A percentile compares a stretch with the other conserved stretches of the same genome.
These are phyloP conservation scores for Brassica rapa DNA, from an alignment of 345 rosid species.

Conservation along the genomic window DNA sequence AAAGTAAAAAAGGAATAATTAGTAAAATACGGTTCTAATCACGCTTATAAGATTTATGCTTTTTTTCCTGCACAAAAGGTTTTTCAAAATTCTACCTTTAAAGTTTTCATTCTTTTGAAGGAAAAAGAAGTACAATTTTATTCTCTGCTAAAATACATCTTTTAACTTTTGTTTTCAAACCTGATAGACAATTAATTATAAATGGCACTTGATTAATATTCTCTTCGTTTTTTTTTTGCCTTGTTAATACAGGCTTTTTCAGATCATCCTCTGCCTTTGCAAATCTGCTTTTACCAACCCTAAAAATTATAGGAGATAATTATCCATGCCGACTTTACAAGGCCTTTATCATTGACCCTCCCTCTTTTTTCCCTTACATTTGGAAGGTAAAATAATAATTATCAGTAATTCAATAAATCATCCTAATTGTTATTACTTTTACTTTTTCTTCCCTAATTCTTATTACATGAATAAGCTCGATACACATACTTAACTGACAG, in stretches of 20 bases:
- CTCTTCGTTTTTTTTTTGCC: conserved; percentile 5
- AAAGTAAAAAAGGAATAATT: background rate
- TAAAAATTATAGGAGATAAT: conserved; percentile 74
- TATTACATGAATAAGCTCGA: background rate
- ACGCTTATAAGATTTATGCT: conserved; percentile 24
- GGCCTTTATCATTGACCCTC: conserved; percentile 89
- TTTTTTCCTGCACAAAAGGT: conserved; percentile 5
- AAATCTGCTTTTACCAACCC: conserved; percentile 67
- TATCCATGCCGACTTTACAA: conserved; percentile 81
- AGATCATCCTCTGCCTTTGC: conserved; percentile 90
- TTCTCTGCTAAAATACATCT: conserved; percentile 31
- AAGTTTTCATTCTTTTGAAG: conserved; percentile 18
- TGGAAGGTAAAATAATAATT: conserved; percentile 68
- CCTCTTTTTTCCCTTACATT: conserved; percentile 79
- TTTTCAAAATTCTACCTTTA: background rate
- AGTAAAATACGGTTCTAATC: background rate
- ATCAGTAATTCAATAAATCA: background rate
- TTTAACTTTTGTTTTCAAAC: conserved; percentile 4
- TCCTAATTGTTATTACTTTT: background rate
- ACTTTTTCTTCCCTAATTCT: background rate
- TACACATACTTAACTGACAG: conserved; percentile 40
- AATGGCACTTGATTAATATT: conserved; percentile 21
- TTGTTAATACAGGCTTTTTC: conserved; percentile 68
- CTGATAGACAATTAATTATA: conserved; percentile 21
- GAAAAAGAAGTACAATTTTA: conserved; percentile 8